These are phyloP conservation scores for Eucalyptus tenuipes DNA, from an alignment of 345 rosid species.

Conservation along the genomic window DNA sequence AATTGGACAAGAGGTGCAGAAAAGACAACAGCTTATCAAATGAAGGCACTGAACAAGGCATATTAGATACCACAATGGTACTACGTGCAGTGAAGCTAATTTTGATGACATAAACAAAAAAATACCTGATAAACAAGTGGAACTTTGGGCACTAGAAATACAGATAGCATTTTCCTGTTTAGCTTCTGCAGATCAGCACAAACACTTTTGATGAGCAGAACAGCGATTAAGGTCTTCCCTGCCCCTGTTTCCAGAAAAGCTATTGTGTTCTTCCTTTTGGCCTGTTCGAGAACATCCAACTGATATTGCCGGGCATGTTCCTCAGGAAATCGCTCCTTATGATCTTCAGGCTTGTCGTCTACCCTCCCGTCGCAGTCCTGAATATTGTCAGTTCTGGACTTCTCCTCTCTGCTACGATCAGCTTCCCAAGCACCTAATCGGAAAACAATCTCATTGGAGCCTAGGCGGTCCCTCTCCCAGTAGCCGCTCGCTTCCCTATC, in stretches of 20 bases:
- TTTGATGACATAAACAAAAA: not conserved
- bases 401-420: constrained; percentile 39
- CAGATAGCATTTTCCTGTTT: constrained; percentile 76
- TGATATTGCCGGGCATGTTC: constrained; percentile 91
- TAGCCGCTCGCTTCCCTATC: constrained; percentile 69
- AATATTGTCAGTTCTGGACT: constrained; percentile 17
- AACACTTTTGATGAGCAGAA: constrained; percentile 77
- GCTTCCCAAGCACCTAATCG: constrained; percentile 80
- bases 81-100: not conserved
- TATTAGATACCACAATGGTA: not conserved
- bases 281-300: constrained; percentile 95
- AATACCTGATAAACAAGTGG: constrained; percentile 95
- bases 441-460: constrained; percentile 64
- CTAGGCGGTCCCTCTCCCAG: constrained; percentile 87
- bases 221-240: constrained; percentile 95
- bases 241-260: constrained; percentile 99
- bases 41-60: not conserved
- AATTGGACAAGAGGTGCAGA: constrained; percentile 2
- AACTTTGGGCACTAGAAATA: constrained; percentile 95
- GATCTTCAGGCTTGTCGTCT: constrained; percentile 44
- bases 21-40: not conserved
- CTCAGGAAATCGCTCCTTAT: constrained; percentile 61
- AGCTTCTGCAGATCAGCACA: constrained; percentile 39
- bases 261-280: constrained; percentile 78
- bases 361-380: constrained; percentile 29